These are phyloP conservation scores for Mycena rosella DNA, from an alignment of 768 basidiomycete genomes.

Conservation along the genomic window DNA sequence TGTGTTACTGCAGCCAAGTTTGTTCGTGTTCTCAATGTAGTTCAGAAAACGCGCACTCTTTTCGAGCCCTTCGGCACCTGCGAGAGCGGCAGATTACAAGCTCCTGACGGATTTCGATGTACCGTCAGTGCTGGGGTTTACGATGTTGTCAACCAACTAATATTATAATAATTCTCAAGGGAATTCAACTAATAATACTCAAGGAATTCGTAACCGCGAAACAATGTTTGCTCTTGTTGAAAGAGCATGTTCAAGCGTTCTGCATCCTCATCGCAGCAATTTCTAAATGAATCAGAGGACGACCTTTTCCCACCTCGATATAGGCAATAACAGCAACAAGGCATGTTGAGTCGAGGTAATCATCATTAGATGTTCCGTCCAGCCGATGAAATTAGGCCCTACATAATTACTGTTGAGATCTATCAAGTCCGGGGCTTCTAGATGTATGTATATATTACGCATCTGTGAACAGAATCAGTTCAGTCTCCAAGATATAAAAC, in stretches of 20 bases:
- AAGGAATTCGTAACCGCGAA: constrained; percentile 3
- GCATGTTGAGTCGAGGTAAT: too few species aligned
- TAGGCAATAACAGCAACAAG: too few species aligned
- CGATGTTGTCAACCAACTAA: background rate
- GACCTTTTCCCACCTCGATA: too few species aligned
- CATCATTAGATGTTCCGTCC: background rate
- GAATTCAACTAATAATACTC: too few species aligned
- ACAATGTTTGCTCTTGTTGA: background rate
- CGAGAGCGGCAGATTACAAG: constrained; percentile 77
- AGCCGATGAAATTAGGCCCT: background rate
- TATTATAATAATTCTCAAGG: too few species aligned
- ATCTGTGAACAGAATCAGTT: constrained; percentile 11
- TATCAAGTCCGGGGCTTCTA: constrained; percentile 14
- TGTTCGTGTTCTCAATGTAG: background rate
- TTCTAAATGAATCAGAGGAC: too few species aligned
- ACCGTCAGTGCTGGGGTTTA: constrained; percentile 38
- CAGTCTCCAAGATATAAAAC: too few species aligned
- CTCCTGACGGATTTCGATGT: constrained; percentile 74
- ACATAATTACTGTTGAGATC: background rate
- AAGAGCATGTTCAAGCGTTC: background rate
- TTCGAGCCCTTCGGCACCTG: constrained; percentile 85
- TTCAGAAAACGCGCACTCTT: constrained; percentile 80
- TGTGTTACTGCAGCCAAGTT: constrained; percentile 53
- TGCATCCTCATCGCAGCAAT: too few species aligned
- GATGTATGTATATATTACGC: constrained; percentile 25